Percentiles rank a stretch among this genome's conserved stretches.
Conservation (phyloP, 73 alveolate genomes). For the Uronychia binucleata region DNA sequence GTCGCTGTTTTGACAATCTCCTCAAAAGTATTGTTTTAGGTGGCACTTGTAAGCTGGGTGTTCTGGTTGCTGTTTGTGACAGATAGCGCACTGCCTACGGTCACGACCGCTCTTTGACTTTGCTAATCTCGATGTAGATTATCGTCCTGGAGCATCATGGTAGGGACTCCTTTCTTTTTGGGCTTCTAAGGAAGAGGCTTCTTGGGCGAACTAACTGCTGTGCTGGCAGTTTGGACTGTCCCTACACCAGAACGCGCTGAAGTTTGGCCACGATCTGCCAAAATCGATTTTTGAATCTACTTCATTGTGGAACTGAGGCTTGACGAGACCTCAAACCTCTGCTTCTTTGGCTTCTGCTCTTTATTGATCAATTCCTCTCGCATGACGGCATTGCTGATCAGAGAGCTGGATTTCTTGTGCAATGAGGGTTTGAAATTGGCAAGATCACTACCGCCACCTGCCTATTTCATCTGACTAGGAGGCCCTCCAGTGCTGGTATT, state of each 20-base stretch:
- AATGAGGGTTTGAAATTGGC: background rate
- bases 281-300: too few relatives aligned
- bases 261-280: too few relatives aligned
- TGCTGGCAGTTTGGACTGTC: too few relatives aligned
- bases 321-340: background rate
- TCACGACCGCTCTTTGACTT: background rate
- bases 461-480: background rate
- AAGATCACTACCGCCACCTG: background rate
- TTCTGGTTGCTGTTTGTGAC: background rate
- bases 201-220: too few relatives aligned
- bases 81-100: background rate
- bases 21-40: background rate
- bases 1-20: background rate
- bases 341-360: background rate
- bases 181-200: background rate
- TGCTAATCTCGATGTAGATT: background rate
- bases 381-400: background rate
- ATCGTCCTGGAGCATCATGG: too few relatives aligned
- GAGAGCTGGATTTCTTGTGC: background rate
- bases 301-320: background rate
- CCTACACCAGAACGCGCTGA: too few relatives aligned
- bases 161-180: background rate
- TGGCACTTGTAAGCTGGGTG: background rate
- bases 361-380: background rate
- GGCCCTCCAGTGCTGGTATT: background rate